phyloP scores from a whole-genome alignment of 2,329 filamentous ascomycete species.

The Penicillium sclerotiorum region DNA sequence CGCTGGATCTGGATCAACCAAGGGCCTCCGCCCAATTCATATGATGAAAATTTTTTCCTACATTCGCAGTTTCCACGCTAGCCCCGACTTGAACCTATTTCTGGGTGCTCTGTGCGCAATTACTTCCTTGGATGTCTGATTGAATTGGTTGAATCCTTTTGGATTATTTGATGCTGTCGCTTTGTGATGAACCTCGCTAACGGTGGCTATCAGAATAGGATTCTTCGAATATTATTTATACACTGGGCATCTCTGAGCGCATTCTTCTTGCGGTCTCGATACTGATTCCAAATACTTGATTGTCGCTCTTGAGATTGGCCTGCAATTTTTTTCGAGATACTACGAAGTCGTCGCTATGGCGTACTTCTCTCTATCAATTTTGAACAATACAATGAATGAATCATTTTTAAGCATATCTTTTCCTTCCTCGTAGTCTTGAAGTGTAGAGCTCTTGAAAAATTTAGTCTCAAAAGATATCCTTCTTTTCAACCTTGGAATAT shows the following conservation, averaged over 20 bases:
- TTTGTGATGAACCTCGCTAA: conserved; percentile 23
- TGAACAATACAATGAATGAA: conserved; percentile 1
- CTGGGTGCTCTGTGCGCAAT: conserved; percentile 39
- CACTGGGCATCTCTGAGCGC: neutral
- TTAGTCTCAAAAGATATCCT: neutral
- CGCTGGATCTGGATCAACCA: conserved; percentile 18
- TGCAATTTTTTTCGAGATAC: no score
- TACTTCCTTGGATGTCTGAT: conserved; percentile 46
- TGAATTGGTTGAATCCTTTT: conserved; percentile 27
- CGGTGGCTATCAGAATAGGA: conserved; percentile 21
- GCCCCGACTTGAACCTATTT: conserved; percentile 40
- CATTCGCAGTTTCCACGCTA: conserved; percentile 48
- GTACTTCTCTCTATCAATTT: no score
- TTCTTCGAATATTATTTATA: neutral
- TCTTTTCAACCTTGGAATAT: neutral
- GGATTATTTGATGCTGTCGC: conserved; percentile 11
- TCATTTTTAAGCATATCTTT: no score
- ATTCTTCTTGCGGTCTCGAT: no score
- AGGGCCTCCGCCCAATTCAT: conserved; percentile 22
- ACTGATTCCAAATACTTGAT: no score
- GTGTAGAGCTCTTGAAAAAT: neutral
- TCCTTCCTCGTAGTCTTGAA: no score
- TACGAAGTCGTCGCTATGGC: no score
- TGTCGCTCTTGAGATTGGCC: no score
- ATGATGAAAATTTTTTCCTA: conserved; percentile 48